phyloP scores from a whole-genome alignment of 148 eudicot species.

The Camellia granthamiana region DNA sequence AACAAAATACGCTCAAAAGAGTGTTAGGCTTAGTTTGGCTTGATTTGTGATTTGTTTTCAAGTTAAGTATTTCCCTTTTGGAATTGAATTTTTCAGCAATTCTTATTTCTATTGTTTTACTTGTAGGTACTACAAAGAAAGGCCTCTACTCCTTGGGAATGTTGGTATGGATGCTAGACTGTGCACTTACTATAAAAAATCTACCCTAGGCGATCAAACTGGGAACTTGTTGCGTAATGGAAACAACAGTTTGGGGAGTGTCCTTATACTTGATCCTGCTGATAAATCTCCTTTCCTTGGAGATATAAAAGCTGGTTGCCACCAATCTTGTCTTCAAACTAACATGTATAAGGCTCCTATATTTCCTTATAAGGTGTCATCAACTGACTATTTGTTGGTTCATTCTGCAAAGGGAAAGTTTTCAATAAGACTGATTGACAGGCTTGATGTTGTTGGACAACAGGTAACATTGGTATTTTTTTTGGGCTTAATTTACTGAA shows the following conservation, averaged over 20 bases:
- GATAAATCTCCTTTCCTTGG: slow-evolving; percentile 98
- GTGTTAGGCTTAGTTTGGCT: too few species aligned
- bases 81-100: neutral
- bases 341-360: slow-evolving; percentile 94
- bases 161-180: slow-evolving; percentile 96
- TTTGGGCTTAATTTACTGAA: neutral
- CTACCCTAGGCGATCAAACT: slow-evolving; percentile 73
- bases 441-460: slow-evolving; percentile 90
- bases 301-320: slow-evolving; percentile 80
- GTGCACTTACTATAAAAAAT: slow-evolving; percentile 91
- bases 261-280: slow-evolving; percentile 84
- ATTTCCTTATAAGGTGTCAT: slow-evolving; percentile 78
- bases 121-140: slow-evolving; percentile 91
- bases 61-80: neutral
- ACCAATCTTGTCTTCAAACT: slow-evolving; percentile 88
- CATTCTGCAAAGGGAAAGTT: slow-evolving; percentile 95
- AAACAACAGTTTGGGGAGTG: slow-evolving; percentile 61
- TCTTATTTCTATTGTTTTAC: neutral
- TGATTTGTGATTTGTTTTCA: neutral
- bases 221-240: slow-evolving; percentile 59
- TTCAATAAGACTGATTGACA: slow-evolving; percentile 87
- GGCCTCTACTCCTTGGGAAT: slow-evolving; percentile 91
- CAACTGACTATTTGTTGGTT: slow-evolving; percentile 88
- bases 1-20: too few species aligned
- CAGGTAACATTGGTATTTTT: slow-evolving; percentile 47